A percentile compares a stretch with the other conserved stretches of the same genome.
phyloP scores from a whole-genome alignment of 2,329 filamentous ascomycete genomes.

The Xylariaceae sp. region DNA sequence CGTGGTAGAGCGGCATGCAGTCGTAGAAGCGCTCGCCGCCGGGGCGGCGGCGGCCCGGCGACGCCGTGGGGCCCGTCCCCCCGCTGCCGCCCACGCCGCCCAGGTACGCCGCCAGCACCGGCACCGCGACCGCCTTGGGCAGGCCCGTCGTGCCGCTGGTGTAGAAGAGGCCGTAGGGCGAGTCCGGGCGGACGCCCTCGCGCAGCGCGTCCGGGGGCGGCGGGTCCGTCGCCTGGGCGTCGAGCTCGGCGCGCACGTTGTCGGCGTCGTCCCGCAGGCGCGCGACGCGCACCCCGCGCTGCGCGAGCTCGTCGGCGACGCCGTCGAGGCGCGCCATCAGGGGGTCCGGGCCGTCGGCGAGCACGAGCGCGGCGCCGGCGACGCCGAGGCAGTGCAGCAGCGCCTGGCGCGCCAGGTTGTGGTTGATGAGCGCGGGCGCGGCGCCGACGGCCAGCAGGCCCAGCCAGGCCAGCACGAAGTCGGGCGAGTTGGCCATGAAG shows the following conservation, averaged over 20 bases:
- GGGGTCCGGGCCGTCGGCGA: slow-evolving; percentile 50
- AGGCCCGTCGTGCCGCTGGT: slow-evolving; percentile 70
- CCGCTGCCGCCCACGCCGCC: slow-evolving; percentile 23
- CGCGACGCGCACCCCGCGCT: slow-evolving; percentile 45
- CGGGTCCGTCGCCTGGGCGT: slow-evolving; percentile 37
- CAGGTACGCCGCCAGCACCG: slow-evolving; percentile 34
- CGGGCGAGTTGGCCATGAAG: slow-evolving; percentile 60
- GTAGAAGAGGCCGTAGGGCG: slow-evolving; percentile 60
- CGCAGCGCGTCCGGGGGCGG: slow-evolving; percentile 50
- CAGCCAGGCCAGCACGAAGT: slow-evolving; percentile 60
- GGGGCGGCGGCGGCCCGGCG: too few species aligned
- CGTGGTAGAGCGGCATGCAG: slow-evolving; percentile 73
- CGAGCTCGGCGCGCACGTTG: slow-evolving; percentile 33
- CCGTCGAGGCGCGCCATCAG: slow-evolving; percentile 51
- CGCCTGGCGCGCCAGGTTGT: slow-evolving; percentile 56
- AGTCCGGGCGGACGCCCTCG: slow-evolving; percentile 39
- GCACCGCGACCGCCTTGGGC: slow-evolving; percentile 63
- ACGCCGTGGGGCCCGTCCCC: slow-evolving; percentile 21
- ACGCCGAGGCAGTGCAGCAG: slow-evolving; percentile 59
- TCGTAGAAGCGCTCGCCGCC: slow-evolving; percentile 59
- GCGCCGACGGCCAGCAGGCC: slow-evolving; percentile 59
- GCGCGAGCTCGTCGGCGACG: slow-evolving; percentile 43
- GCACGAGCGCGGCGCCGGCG: slow-evolving; percentile 45
- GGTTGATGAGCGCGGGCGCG: slow-evolving; percentile 64
- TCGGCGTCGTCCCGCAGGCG: slow-evolving; percentile 35